Base-by-base conservation (phyloP, 495 filamentous ascomycete genomes). In the Penicillium canescens region DNA sequence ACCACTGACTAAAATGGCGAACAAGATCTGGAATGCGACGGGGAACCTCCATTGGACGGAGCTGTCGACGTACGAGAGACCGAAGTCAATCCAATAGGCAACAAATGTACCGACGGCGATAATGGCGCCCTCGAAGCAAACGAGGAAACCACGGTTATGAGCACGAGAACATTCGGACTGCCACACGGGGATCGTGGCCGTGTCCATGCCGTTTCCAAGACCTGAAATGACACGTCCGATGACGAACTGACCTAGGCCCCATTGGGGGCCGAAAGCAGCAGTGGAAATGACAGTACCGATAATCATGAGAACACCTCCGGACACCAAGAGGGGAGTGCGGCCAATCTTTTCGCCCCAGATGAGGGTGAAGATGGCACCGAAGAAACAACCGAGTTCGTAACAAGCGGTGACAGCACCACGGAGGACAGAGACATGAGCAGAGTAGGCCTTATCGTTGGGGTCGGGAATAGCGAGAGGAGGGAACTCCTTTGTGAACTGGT, bases 81-180 rank as follows among this genome's bases (percentile, higher is more conserved):
- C 89, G 55, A 88, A 93, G 59, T 91, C 88, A 51, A 93, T 78
- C 89, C 89, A 93, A 74, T 92, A 92, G 23, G 88, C 87, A 24
- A 92, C 84, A 38, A 90, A 70, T 46, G 72, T 75, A 84, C 89
- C 89, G 57, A 92, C 87, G 21, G 88, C 88, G 52, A 92, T 90
- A 51, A 84, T 79, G 39, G 82, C 85, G 59, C 90, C 90, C 66
- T 92, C 87, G 61, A 92, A 89, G 69, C 88, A 92, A 64, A 92
- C 89, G 46, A 92, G 75, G 20, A 91, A 82, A 40, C 89, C 89
- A 52, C 89, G 80, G 68, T 92, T 92, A 56, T 82, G 83, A 0
- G 88, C 81, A 35, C 80, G 77, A 8, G 82, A 86, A 61, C 86
- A 88, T 63, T 88, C 85, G 2, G 85, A 86, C 71, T 92, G 88